phyloP scores from a whole-genome alignment of 2,329 filamentous ascomycete species.

The Hortaea werneckii region DNA sequence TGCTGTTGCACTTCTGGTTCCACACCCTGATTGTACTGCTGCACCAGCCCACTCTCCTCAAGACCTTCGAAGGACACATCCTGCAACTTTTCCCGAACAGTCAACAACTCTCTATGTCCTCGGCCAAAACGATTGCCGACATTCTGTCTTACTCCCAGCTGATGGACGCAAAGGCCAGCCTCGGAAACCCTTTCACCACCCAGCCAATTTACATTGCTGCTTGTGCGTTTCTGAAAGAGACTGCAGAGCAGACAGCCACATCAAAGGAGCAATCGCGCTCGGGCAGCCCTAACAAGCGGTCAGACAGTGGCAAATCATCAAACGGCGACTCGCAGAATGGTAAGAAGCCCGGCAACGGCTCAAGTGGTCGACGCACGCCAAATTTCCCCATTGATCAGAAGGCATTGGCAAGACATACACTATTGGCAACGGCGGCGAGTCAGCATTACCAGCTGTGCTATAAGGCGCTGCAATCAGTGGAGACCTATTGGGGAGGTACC shows the following conservation, averaged over 20 bases:
- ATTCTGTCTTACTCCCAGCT: slow-evolving; percentile 79
- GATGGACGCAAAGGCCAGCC: slow-evolving; percentile 74
- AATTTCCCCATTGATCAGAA: slow-evolving; percentile 13
- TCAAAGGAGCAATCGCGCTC: slow-evolving; percentile 36
- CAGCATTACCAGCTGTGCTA: slow-evolving; percentile 84
- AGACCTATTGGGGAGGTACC: slow-evolving; percentile 76
- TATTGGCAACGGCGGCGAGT: slow-evolving; percentile 70
- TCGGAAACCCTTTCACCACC: slow-evolving; percentile 76
- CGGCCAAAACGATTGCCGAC: slow-evolving; percentile 83
- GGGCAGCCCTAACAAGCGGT: slow-evolving; percentile 32
- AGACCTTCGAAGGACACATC: slow-evolving; percentile 60
- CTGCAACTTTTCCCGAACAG: slow-evolving; percentile 70
- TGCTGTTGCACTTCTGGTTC: slow-evolving; percentile 81
- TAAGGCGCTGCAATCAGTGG: slow-evolving; percentile 69
- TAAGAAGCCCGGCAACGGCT: slow-evolving; percentile 15
- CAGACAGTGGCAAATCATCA: slow-evolving; percentile 10
- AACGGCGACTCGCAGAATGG: slow-evolving; percentile 34
- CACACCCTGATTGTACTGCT: slow-evolving; percentile 76
- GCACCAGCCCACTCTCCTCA: slow-evolving; percentile 72
- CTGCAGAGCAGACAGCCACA: slow-evolving; percentile 51
- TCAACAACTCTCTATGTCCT: slow-evolving; percentile 73
- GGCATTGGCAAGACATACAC: slow-evolving; percentile 54
- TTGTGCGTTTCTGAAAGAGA: slow-evolving; percentile 80
- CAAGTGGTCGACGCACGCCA: slow-evolving; percentile 6
- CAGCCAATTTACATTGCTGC: slow-evolving; percentile 89